Percentiles rank a stretch among this genome's conserved stretches.
These are phyloP conservation scores for Sporothrix brasiliensis DNA, from an alignment of 2,329 filamentous ascomycete species.

Conservation along the genomic window DNA sequence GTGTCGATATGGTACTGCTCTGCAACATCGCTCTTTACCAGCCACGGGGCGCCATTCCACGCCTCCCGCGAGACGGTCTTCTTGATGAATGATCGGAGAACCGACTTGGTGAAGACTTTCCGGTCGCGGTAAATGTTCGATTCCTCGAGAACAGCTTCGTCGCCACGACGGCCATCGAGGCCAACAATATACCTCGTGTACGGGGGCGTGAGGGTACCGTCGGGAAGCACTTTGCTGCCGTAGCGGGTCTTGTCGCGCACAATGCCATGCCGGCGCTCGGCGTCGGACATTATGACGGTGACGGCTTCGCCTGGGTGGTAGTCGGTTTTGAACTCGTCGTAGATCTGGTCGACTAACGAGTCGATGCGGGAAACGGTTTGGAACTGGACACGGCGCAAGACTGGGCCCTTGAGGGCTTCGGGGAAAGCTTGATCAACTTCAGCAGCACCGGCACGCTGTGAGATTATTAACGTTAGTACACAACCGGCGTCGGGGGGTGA, in stretches of 20 bases:
- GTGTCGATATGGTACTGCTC: constrained; percentile 82
- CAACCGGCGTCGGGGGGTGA: neutral
- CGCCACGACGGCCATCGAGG: constrained; percentile 65
- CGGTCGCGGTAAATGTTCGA: constrained; percentile 82
- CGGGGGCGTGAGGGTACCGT: constrained; percentile 70
- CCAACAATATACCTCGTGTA: constrained; percentile 81
- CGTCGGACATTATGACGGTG: constrained; percentile 69
- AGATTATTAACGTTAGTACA: constrained; percentile 20
- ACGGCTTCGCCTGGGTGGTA: constrained; percentile 90
- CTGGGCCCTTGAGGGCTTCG: constrained; percentile 85
- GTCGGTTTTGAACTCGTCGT: constrained; percentile 80
- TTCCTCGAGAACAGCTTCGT: constrained; percentile 79
- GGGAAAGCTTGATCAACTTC: constrained; percentile 93
- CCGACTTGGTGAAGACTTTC: constrained; percentile 91
- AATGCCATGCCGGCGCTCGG: constrained; percentile 70
- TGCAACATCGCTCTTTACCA: constrained; percentile 83
- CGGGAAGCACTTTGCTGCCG: constrained; percentile 61
- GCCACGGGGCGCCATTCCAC: constrained; percentile 96
- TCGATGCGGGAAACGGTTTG: constrained; percentile 88
- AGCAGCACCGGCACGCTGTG: constrained; percentile 73
- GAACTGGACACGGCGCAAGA: constrained; percentile 89
- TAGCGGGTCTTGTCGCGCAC: constrained; percentile 87
- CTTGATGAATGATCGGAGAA: constrained; percentile 91
- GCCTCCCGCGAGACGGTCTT: constrained; percentile 89
- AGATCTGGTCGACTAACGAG: constrained; percentile 69